These are phyloP conservation scores for Blakeslea trispora DNA, from an alignment of 371 early-diverging fungal species.

Conservation along the genomic window DNA sequence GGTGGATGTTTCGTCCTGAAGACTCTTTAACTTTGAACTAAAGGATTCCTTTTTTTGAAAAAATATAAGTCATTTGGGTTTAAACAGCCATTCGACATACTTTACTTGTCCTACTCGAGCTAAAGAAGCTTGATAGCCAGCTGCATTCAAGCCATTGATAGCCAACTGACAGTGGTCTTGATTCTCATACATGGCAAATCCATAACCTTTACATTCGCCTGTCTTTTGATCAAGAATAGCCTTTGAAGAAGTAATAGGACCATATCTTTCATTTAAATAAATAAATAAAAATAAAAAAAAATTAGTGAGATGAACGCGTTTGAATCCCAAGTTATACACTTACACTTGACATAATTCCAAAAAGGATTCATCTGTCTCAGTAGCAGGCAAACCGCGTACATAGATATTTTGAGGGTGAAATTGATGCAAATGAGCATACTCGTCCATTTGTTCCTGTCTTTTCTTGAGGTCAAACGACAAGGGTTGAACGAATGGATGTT, in stretches of 20 bases:
- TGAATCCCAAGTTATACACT: slow-evolving; percentile 4
- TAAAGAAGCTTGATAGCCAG: slow-evolving; percentile 74
- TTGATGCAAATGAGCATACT: slow-evolving; percentile 19
- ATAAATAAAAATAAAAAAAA: too few species aligned
- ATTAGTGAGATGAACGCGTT: slow-evolving; percentile 1
- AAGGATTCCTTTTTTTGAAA: slow-evolving; percentile 66
- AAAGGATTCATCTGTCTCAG: slow-evolving; percentile 73
- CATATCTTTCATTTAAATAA: too few species aligned
- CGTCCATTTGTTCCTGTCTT: slow-evolving; percentile 17
- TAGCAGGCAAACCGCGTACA: slow-evolving; percentile 73
- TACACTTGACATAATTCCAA: slow-evolving; percentile 59
- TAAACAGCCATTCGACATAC: slow-evolving; percentile 1
- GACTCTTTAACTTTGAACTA: slow-evolving; percentile 68
- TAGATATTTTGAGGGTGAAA: slow-evolving; percentile 72
- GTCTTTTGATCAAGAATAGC: slow-evolving; percentile 79
- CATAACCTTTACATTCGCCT: slow-evolving; percentile 86
- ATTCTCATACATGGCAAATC: slow-evolving; percentile 87
- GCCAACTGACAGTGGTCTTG: slow-evolving; percentile 65
- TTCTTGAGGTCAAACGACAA: slow-evolving; percentile 12
- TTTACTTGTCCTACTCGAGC: slow-evolving; percentile 65
- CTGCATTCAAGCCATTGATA: slow-evolving; percentile 62
- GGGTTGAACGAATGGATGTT: slow-evolving; percentile 25
- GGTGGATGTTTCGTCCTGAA: slow-evolving; percentile 76
- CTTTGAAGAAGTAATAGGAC: slow-evolving; percentile 80
- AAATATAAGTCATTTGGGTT: background rate